Evolutionary conservation across 148 eudicot species (phyloP), one percentile per base, ranked within the genome.

Genomic region (Rhododendron vialii): DNA sequence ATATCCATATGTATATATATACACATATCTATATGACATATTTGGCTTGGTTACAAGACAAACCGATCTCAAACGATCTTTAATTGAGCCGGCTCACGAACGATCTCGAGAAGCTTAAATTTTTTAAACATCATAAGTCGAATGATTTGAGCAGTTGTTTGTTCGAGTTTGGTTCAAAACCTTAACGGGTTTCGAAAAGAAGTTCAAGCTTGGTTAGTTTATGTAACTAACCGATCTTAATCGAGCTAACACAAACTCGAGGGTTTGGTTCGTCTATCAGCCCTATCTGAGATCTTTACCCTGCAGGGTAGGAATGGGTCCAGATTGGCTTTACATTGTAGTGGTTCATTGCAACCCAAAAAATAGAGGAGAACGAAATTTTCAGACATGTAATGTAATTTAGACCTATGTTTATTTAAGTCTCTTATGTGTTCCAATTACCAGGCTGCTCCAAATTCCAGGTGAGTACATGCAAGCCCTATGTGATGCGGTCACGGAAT

Each of bases 391-490:
- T 13, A n/a, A 43, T 61, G 17, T 20, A 36, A 82, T 47, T 4
- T 63, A 4, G 2, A 57, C 24, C 26, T 80, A 33, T 26, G 15
- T 12, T 26, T 24, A 48, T 43, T 48, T 71, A 38, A 15, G 48
- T 35, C 24, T 82, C 5, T 11, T 55, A n/a, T 71, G 20, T 87
- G 71, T 7, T 86, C 36, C 79, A 47, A 20, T 45, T 61, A 10
- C 28, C 84, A 98, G 99, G 93, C 86, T 98, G 79, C 89, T 98
- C 86, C 95, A 94, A 87, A 93, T 83, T 73, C 99, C 99, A 15
- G 88, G 91, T 51, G 98, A 95, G 87, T 94, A 94, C 85, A 93
- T 95, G 85, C 99, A 98, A 84, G 94, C 99, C 0, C 91, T 98
- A 20, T 90, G 91, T 75, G 99, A 98, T 89, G 96, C 98, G 2